Base-by-base conservation (phyloP, 306 rosid genomes). In the Vachellia collinsii region DNA sequence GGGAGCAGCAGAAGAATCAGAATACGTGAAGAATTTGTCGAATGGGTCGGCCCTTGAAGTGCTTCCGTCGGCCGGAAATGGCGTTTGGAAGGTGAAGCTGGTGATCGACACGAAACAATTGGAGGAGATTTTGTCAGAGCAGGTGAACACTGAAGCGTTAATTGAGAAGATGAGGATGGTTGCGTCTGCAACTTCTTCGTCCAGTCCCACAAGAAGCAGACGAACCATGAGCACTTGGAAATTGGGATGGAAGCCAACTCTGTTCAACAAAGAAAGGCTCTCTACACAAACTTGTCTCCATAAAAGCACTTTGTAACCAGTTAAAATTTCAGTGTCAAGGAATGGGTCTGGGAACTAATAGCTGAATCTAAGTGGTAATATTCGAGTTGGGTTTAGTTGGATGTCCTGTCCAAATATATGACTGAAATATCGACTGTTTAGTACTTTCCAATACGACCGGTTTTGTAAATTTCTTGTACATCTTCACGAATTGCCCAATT, bases 131-230 rank as follows among this genome's bases (percentile, higher is more conserved):
- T 70, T 90, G 79, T 86, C 92, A 8, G 88, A 90, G 76, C 89
- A 90, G 75, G 94, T 79, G 37, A 88, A 88, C 38, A 88, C 86
- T 1, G 94, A 85, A 72, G 94, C 94, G 0, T 34, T 90, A 75
- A 90, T 90, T 56, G 91, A 90, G 89, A 88, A 83, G 85, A 90
- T 90, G 88, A 88, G 94, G 59, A 89, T 87, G 80, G 92, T 87
- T 75, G 92, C 92, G 29, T 82, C 83, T 39, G 50, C 87, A 66
- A 80, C 81, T 20, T 63, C 90, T 29, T 29, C 34, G 14, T 50
- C 84, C n/a, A 86, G 86, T 58, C 80, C 85, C 8, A 62, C 82
- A 41, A 87, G 90, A 82, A 85, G 71, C 67, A 50, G 56, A 16
- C 50, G 80, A 61, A 77, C 69, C 51, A 82, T 75, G 81, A 84